Evolutionary conservation across 768 basidiomycete species (phyloP).

Genomic region (Epithele typhae): DNA sequence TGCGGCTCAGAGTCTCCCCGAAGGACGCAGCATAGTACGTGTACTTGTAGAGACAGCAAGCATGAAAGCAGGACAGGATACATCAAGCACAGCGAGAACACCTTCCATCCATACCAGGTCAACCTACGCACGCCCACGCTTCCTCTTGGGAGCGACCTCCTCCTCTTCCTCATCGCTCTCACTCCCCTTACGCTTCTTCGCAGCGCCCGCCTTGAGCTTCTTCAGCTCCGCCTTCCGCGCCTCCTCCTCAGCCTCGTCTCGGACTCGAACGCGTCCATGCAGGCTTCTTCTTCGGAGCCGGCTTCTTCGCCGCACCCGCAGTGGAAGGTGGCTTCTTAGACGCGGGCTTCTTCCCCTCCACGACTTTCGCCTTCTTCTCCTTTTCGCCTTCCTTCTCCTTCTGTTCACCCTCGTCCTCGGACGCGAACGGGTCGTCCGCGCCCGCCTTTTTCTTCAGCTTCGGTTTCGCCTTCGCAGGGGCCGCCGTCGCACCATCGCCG

Average conservation of each 20-base stretch:
- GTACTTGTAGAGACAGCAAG: too few species aligned
- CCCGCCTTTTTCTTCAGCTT: constrained; percentile 43
- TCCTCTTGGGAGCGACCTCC: constrained; percentile 32
- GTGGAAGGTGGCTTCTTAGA: constrained; percentile 8
- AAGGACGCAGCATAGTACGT: too few species aligned
- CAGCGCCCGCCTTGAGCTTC: constrained; percentile 9
- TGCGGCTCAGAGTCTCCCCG: too few species aligned
- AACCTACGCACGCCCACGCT: constrained; percentile 19
- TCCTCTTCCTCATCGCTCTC: constrained; percentile 25
- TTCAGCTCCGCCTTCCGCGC: constrained; percentile 3
- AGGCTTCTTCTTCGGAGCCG: constrained; percentile 6
- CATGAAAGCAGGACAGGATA: too few species aligned
- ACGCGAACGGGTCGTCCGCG: constrained; percentile 54
- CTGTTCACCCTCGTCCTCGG: constrained; percentile 37
- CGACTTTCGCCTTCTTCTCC: constrained; percentile 22
- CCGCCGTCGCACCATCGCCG: neutral
- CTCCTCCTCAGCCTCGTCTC: constrained; percentile 10
- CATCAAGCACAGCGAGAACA: too few species aligned
- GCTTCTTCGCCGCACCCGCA: constrained; percentile 17
- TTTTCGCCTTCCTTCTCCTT: constrained; percentile 31
- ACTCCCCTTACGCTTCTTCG: constrained; percentile 5
- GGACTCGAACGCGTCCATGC: constrained; percentile 13
- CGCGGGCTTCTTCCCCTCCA: neutral
- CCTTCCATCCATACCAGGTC: too few species aligned
- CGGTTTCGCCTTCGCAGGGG: constrained; percentile 38